Conservation (phyloP, 352 stramenopile species). For the Pythium dissotocum region DNA sequence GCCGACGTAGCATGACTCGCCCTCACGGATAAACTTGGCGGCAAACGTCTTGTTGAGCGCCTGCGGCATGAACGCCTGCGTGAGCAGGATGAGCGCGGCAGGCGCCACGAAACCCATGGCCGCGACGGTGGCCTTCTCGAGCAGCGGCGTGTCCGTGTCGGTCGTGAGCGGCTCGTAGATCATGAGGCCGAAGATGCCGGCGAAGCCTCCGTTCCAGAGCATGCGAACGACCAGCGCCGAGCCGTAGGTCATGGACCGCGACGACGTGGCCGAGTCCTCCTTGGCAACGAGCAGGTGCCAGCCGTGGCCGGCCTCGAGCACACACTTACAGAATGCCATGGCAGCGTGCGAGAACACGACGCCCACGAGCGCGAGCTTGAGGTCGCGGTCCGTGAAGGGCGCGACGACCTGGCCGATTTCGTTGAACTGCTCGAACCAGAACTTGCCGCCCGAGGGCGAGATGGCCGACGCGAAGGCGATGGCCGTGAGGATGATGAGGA, state of each 20-base stretch:
- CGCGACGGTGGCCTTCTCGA: constrained; percentile 16
- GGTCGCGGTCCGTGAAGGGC: constrained; percentile 35
- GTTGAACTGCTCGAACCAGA: constrained; percentile 36
- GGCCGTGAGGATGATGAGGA: constrained; percentile 37
- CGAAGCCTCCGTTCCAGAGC: constrained; percentile 42
- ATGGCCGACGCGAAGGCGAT: constrained; percentile 34
- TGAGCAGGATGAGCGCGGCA: constrained; percentile 32
- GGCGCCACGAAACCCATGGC: constrained; percentile 29
- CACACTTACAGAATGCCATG: constrained; percentile 34
- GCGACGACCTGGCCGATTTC: constrained; percentile 32
- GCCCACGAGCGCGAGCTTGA: constrained; percentile 41
- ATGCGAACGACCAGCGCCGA: constrained; percentile 36
- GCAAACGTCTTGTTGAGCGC: constrained; percentile 31
- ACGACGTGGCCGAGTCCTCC: constrained; percentile 35
- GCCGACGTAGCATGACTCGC: constrained; percentile 42
- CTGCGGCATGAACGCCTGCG: constrained; percentile 33
- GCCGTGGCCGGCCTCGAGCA: constrained; percentile 39
- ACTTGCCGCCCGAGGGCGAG: constrained; percentile 35
- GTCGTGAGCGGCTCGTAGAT: constrained; percentile 32
- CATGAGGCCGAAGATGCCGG: constrained; percentile 39
- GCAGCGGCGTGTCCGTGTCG: constrained; percentile 26
- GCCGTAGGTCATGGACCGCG: constrained; percentile 42
- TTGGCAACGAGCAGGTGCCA: constrained; percentile 38
- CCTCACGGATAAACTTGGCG: constrained; percentile 47
- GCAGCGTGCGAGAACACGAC: constrained; percentile 36